These are phyloP conservation scores for Pisolithus albus DNA, from an alignment of 768 basidiomycete genomes.

Conservation along the genomic window DNA sequence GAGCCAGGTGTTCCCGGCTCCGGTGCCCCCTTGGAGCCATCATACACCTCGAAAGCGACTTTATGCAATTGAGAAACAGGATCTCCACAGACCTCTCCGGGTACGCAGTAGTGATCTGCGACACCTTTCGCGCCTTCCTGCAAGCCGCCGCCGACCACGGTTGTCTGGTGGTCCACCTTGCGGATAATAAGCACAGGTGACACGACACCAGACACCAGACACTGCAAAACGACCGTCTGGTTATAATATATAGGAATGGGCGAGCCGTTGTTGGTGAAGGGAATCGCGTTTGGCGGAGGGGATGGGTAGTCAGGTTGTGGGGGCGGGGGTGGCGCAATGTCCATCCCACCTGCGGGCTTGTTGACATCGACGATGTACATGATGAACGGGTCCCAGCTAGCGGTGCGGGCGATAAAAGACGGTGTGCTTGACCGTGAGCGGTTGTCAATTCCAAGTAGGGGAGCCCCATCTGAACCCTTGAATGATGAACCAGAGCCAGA, in stretches of 20 bases:
- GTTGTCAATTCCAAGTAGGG: conserved; percentile 74
- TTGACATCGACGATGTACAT: conserved; percentile 96
- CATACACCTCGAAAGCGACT: conserved; percentile 89
- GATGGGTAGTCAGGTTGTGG: conserved; percentile 87
- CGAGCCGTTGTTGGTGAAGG: conserved; percentile 75
- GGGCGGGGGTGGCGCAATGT: conserved; percentile 72
- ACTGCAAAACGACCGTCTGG: conserved; percentile 91
- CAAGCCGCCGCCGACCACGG: conserved; percentile 84
- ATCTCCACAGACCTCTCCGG: conserved; percentile 87
- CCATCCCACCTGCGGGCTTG: conserved; percentile 71
- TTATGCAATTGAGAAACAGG: conserved; percentile 95
- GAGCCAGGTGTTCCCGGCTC: conserved; percentile 73
- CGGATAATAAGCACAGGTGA: conserved; percentile 91
- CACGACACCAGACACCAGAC: conserved; percentile 87
- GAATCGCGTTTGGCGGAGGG: conserved; percentile 84
- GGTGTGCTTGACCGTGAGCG: conserved; percentile 66
- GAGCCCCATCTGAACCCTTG: conserved; percentile 88
- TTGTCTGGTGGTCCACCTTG: conserved; percentile 86
- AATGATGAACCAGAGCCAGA: conserved; percentile 90
- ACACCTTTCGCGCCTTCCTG: conserved; percentile 83
- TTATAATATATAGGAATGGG: conserved; percentile 95
- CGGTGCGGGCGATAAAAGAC: conserved; percentile 84
- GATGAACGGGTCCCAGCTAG: conserved; percentile 92
- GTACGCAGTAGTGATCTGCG: conserved; percentile 73
- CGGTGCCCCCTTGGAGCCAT: conserved; percentile 58